Base-by-base conservation (phyloP, 345 rosid genomes). In the Cardiospermum halicacabum region DNA sequence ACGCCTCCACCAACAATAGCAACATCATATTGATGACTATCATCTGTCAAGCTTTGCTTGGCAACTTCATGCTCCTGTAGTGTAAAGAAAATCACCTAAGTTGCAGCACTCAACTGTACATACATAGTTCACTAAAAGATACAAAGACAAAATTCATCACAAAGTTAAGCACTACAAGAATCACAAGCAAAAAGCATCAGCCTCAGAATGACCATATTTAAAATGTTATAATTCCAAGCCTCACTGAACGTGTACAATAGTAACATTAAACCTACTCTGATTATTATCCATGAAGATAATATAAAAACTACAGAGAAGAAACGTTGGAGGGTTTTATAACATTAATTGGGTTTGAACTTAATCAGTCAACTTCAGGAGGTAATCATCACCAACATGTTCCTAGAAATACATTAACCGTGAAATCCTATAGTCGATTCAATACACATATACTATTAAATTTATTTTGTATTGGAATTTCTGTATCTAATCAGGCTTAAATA, bases 1-100 rank as follows among this genome's bases (percentile, higher is more conserved):
- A 93, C 87, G 76, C 97, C 97, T 59, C 96, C 96, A 22, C 99
- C 97, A 47, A 90, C 92, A 63, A 92, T 83, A 60, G 97, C 97
- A 79, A 91, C 72, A 69, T 93, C 97, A 68, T 85, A 86, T 51
- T 78, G 84, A 6, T 76, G 73, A 60, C 51, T 71, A 68, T 74
- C 50, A 7, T 40, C 73, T 30, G 22, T 53, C 8, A 68, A 28
- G 28, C 45, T 48, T 45, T 16, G 77, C 75, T 72, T 72, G 56
- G n/a, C n/a, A n/a, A 65, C 73, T 32, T 70, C 66, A 16, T 51
- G 37, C 70, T 75, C 83, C 87, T 81, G 69, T 6, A 68, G 58
- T 28, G 64, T 53, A 31, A 69, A 53, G 39, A 28, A 53, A 56
- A 18, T 10, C 32, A 42, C 43, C n/a, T 16, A 31, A 62, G 60